Percentiles rank a stretch among this genome's conserved stretches.
These are phyloP conservation scores for Irpex sp. DNA, from an alignment of 1,284 basidiomycete species.

Conservation along the genomic window DNA sequence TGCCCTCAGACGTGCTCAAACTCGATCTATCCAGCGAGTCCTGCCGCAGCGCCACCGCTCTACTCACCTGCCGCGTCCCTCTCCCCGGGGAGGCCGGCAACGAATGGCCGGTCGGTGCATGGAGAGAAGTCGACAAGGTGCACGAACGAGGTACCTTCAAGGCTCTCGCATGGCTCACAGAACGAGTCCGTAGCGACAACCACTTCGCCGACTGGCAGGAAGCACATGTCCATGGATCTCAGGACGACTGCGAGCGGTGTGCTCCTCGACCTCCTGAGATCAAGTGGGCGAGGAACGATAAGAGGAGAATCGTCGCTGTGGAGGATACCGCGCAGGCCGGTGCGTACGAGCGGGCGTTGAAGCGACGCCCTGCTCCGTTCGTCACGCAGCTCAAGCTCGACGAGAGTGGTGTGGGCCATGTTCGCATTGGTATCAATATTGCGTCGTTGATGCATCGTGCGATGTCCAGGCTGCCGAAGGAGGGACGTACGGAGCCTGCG, in stretches of 20 bases:
- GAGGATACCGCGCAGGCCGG: slow-evolving; percentile 85
- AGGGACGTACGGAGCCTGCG: slow-evolving; percentile 44
- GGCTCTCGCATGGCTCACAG: slow-evolving; percentile 80
- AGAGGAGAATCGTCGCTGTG: slow-evolving; percentile 59
- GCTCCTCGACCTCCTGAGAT: slow-evolving; percentile 74
- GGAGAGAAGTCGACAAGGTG: slow-evolving; percentile 80
- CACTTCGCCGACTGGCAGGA: slow-evolving; percentile 60
- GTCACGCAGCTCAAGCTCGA: slow-evolving; percentile 83
- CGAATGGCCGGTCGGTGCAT: slow-evolving; percentile 73
- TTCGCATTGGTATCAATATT: slow-evolving; percentile 86
- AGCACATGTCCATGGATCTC: slow-evolving; percentile 34
- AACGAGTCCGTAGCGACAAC: slow-evolving; percentile 73
- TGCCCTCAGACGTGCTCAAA: slow-evolving; percentile 50
- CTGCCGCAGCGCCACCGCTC: slow-evolving; percentile 69
- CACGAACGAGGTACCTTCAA: slow-evolving; percentile 81
- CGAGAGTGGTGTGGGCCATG: slow-evolving; percentile 54
- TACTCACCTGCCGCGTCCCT: slow-evolving; percentile 74
- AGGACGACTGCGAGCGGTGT: slow-evolving; percentile 63
- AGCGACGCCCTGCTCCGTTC: slow-evolving; percentile 83
- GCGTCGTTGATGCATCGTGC: slow-evolving; percentile 87
- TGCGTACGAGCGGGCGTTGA: slow-evolving; percentile 82
- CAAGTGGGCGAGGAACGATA: slow-evolving; percentile 61
- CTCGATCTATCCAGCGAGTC: slow-evolving; percentile 53
- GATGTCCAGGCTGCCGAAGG: slow-evolving; percentile 69
- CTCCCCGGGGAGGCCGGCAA: slow-evolving; percentile 60